Evolutionary conservation across 2,329 filamentous ascomycete genomes (phyloP), one percentile per base, ranked within the genome.

Genomic region (Camillea tinctor): DNA sequence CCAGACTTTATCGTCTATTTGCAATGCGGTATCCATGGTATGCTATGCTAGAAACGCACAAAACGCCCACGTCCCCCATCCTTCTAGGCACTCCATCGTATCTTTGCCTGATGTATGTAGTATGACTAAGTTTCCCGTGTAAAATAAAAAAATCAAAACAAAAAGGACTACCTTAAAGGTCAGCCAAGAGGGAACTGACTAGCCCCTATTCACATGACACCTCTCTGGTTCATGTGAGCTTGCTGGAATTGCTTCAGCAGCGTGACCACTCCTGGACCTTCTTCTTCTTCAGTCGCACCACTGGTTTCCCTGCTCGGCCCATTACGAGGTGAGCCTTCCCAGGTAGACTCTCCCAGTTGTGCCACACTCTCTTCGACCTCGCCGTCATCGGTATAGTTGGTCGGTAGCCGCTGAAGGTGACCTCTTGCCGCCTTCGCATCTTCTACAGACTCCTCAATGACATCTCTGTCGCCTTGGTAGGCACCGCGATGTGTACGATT

Each of bases 221-320:
- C 75, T 57, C 80, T 74, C 40, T 82, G 77, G 51, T 81, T 79
- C 66, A 83, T 76, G 64, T 86, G 82, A 21, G 81, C 80, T 70
- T 86, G 81, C 66, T 84, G 83, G 60, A 87, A 79, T 68, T 87
- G 83, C 63, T 84, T 83, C 60, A 87, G 81, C 67, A 87, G 76
- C 4, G 81, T 81, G 51, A 87, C 74, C 1, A 87, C 84, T 1
- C 84, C 84, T 1, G 80, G 78, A 15, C 84, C 83, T 2, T 79
- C 74, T 49, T 81, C 81, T 11, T 78, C 78, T 0, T 74, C 75
- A 19, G 76, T 76, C 5, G 74, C 66, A 3, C 59, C 76, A 67
- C 83, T 86, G 63, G 79, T 81, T 63, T 85, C 83, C 24, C 82
- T 77, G 50, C 80, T 84, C 19, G 84, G 64, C 0, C 76, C 80